Conservation (phyloP, 2,329 filamentous ascomycete genomes). For the Trichophyton verrucosum region DNA sequence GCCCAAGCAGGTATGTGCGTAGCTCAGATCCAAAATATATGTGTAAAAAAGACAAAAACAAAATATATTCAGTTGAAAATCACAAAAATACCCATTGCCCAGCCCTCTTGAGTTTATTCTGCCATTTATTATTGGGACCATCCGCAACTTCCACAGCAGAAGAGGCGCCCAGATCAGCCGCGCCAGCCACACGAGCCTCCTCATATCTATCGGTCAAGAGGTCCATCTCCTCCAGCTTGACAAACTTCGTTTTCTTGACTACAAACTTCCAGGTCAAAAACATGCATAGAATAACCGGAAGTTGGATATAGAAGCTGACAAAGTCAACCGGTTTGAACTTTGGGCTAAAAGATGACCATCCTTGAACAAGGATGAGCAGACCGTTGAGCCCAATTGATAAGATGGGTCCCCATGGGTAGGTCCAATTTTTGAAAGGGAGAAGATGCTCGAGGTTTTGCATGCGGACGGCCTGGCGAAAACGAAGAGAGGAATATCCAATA, state of each 20-base stretch:
- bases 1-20: not conserved
- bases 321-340: conserved; percentile 47
- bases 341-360: conserved; percentile 48
- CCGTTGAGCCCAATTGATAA: conserved; percentile 45
- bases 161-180: not conserved
- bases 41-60: not conserved
- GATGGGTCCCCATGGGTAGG: conserved; percentile 51
- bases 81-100: conserved; percentile 32
- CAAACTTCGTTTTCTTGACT: conserved; percentile 36
- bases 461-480: conserved; percentile 48
- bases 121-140: conserved; percentile 4
- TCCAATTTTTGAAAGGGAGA: conserved; percentile 55
- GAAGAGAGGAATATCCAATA: conserved; percentile 52
- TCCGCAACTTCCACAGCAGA: not conserved
- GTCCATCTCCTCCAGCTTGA: conserved; percentile 39
- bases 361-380: conserved; percentile 51
- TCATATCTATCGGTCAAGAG: conserved; percentile 37
- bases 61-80: conserved; percentile 4
- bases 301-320: conserved; percentile 51
- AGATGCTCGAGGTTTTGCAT: conserved; percentile 49
- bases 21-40: not conserved
- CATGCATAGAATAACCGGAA: conserved; percentile 48
- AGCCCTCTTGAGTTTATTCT: conserved; percentile 20
- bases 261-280: conserved; percentile 44
- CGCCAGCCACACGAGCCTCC: not conserved